These are phyloP conservation scores for Cyberlindnera maritima DNA, from an alignment of 805 yeast species.

Conservation along the genomic window DNA sequence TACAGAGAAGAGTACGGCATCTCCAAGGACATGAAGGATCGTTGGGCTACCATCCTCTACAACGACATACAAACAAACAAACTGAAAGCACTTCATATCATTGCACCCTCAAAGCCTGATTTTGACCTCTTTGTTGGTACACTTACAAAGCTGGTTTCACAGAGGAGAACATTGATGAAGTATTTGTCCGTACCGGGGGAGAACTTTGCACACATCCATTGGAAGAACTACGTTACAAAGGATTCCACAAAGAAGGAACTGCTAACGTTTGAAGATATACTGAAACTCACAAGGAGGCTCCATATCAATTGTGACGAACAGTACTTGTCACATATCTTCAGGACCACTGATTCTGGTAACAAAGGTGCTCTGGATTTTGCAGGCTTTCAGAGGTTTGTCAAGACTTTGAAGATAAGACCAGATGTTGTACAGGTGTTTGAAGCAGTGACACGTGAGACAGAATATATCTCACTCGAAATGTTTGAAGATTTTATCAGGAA, in stretches of 20 bases:
- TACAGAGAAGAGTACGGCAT: slow-evolving; percentile 84
- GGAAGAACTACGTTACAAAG: slow-evolving; percentile 48
- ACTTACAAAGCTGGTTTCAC: slow-evolving; percentile 49
- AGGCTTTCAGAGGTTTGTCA: slow-evolving; percentile 76
- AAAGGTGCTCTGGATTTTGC: slow-evolving; percentile 59
- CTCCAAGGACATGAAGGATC: slow-evolving; percentile 55
- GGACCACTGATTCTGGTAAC: slow-evolving; percentile 46
- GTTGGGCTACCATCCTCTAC: slow-evolving; percentile 84
- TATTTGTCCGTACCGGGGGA: slow-evolving; percentile 63
- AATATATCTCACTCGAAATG: slow-evolving; percentile 27
- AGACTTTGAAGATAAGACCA: slow-evolving; percentile 56
- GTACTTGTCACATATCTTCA: slow-evolving; percentile 49
- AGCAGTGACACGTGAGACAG: slow-evolving; percentile 24
- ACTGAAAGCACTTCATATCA: slow-evolving; percentile 74
- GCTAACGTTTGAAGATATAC: slow-evolving; percentile 63
- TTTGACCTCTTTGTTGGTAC: slow-evolving; percentile 55
- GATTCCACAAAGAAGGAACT: slow-evolving; percentile 35
- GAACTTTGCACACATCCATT: slow-evolving; percentile 60
- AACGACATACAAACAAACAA: slow-evolving; percentile 55
- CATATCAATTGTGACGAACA: slow-evolving; percentile 68
- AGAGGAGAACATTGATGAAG: slow-evolving; percentile 59
- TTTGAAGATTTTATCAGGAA: slow-evolving; percentile 44
- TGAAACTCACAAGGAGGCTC: slow-evolving; percentile 59
- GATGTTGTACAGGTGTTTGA: slow-evolving; percentile 59
- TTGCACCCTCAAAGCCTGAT: slow-evolving; percentile 54